These are phyloP conservation scores for Torulaspora pretoriensis DNA, from an alignment of 1,139 yeast species.

Conservation along the genomic window DNA sequence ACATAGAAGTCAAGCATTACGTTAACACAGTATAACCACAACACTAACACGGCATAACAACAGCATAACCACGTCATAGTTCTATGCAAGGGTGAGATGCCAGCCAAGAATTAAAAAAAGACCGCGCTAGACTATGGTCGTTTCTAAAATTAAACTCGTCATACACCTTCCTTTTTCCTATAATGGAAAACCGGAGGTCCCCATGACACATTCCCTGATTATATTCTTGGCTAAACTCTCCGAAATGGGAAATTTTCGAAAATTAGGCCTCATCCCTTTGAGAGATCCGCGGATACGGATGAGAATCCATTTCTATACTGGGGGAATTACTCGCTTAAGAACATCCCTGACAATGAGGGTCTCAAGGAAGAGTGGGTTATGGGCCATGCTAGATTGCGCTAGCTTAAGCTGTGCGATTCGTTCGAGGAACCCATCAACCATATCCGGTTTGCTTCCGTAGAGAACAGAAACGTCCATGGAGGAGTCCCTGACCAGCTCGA, in stretches of 20 bases:
- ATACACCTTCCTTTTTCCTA: too few species aligned
- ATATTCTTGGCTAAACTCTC: too few species aligned
- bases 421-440: constrained; percentile 30
- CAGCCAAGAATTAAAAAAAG: too few species aligned
- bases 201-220: too few species aligned
- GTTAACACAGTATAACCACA: too few species aligned
- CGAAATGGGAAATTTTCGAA: not conserved
- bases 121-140: too few species aligned
- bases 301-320: constrained; percentile 14
- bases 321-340: constrained; percentile 31
- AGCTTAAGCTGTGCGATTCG: constrained; percentile 23
- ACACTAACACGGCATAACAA: too few species aligned
- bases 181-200: too few species aligned
- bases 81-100: too few species aligned
- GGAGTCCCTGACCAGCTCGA: constrained; percentile 25
- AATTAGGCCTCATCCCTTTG: not conserved
- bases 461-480: constrained; percentile 29
- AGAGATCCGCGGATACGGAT: not conserved
- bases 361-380: constrained; percentile 32
- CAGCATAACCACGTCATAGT: too few species aligned
- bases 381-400: constrained; percentile 17
- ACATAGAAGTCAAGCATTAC: too few species aligned
- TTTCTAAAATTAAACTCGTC: too few species aligned
- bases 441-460: constrained; percentile 31
- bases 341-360: constrained; percentile 31